These are phyloP conservation scores for Wickerhamomyces mucosus DNA, from an alignment of 805 yeast genomes.

Conservation along the genomic window DNA sequence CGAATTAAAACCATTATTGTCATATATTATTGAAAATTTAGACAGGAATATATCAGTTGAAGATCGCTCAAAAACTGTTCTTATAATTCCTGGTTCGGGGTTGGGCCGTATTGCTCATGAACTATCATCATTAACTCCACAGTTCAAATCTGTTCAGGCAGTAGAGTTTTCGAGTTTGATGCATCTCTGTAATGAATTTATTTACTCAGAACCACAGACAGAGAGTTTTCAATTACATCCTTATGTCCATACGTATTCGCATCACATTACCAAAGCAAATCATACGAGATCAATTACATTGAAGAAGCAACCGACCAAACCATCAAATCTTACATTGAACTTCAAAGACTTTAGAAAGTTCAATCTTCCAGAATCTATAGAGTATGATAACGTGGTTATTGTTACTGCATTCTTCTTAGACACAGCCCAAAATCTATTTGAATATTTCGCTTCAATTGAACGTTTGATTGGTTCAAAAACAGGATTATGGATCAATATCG, in stretches of 20 bases:
- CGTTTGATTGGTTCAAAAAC: constrained; percentile 31
- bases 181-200: constrained; percentile 58
- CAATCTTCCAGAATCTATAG: constrained; percentile 19
- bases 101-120: constrained; percentile 71
- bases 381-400: constrained; percentile 40
- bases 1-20: constrained; percentile 45
- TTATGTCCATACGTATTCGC: constrained; percentile 57
- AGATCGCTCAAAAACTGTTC: constrained; percentile 31
- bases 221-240: constrained; percentile 29
- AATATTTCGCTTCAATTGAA: constrained; percentile 61
- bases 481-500: constrained; percentile 80
- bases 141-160: constrained; percentile 48
- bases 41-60: constrained; percentile 18
- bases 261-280: constrained; percentile 37
- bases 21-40: constrained; percentile 40
- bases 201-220: constrained; percentile 27
- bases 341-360: constrained; percentile 62
- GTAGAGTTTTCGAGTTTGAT: constrained; percentile 71
- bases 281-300: constrained; percentile 41
- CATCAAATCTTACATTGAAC: constrained; percentile 36
- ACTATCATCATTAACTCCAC: constrained; percentile 29
- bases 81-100: constrained; percentile 85
- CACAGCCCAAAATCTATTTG: constrained; percentile 81
- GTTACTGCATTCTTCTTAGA: constrained; percentile 77
- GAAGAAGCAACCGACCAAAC: constrained; percentile 24